Percentiles rank a stretch among this genome's conserved stretches.
phyloP scores from a whole-genome alignment of 768 basidiomycete species.

The Pleurotus tuber-regium region DNA sequence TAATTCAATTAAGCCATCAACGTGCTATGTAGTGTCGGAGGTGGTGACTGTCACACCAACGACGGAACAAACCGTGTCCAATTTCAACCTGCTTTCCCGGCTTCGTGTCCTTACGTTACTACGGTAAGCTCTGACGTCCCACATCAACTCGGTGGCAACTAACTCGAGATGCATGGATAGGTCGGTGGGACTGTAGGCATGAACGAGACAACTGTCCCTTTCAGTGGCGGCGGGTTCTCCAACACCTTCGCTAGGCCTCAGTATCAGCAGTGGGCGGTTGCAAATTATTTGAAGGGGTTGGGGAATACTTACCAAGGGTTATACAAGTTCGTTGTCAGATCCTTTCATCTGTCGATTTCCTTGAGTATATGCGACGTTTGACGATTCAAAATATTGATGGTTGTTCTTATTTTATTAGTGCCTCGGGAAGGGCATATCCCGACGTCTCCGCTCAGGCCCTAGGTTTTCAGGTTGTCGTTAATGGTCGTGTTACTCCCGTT shows the following conservation, averaged over 20 bases:
- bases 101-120: slow-evolving; percentile 23
- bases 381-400: neutral
- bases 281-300: slow-evolving; percentile 14
- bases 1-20: no score
- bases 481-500: slow-evolving; percentile 14
- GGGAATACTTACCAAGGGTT: slow-evolving; percentile 14
- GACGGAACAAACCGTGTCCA: slow-evolving; percentile 38
- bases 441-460: slow-evolving; percentile 17
- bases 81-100: slow-evolving; percentile 46
- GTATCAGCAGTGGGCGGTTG: slow-evolving; percentile 22
- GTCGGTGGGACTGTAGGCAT: slow-evolving; percentile 30
- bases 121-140: slow-evolving; percentile 7
- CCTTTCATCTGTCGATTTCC: no score
- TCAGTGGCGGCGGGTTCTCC: slow-evolving; percentile 25
- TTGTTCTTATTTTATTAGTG: slow-evolving; percentile 17
- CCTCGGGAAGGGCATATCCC: slow-evolving; percentile 17
- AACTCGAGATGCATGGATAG: neutral
- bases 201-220: neutral
- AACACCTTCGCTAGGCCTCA: slow-evolving; percentile 24
- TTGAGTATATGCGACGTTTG: slow-evolving; percentile 21
- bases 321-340: slow-evolving; percentile 15
- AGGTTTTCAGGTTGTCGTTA: slow-evolving; percentile 11
- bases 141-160: neutral
- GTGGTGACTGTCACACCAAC: slow-evolving; percentile 46
- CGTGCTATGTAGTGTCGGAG: slow-evolving; percentile 50